Conservation (phyloP, 2,329 filamentous ascomycete genomes). For the Ophiostoma quercus region DNA sequence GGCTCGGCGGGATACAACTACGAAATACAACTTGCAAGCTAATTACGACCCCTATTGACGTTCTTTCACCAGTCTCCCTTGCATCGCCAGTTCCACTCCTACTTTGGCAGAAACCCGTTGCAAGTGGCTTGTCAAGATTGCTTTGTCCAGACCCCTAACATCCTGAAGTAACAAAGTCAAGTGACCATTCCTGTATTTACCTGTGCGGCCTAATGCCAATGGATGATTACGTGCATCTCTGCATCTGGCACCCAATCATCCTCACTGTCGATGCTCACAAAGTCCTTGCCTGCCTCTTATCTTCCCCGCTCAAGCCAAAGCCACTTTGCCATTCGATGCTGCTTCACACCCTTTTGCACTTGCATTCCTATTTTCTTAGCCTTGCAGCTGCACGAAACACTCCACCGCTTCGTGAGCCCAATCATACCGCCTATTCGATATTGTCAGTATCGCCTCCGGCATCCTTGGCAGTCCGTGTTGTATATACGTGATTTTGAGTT, state of each 20-base stretch:
- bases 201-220: background rate
- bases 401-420: background rate
- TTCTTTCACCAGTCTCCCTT: constrained; percentile 1
- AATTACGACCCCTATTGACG: constrained; percentile 1
- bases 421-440: background rate
- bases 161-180: background rate
- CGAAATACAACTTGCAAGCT: background rate
- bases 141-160: background rate
- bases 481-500: background rate
- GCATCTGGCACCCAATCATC: constrained; percentile 1
- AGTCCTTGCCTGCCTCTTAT: background rate
- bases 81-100: constrained; percentile 1
- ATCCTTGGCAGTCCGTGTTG: constrained; percentile 7
- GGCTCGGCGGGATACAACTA: background rate
- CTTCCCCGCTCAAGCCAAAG: background rate
- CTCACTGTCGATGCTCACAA: background rate
- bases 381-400: constrained; percentile 11
- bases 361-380: background rate
- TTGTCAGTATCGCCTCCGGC: background rate
- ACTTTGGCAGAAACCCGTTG: background rate
- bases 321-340: background rate
- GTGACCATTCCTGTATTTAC: background rate
- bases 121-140: background rate
- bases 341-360: constrained; percentile 4
- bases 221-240: background rate